Evolutionary conservation across 2,329 filamentous ascomycete species (phyloP).

Genomic region (Arthroderma uncinatum): DNA sequence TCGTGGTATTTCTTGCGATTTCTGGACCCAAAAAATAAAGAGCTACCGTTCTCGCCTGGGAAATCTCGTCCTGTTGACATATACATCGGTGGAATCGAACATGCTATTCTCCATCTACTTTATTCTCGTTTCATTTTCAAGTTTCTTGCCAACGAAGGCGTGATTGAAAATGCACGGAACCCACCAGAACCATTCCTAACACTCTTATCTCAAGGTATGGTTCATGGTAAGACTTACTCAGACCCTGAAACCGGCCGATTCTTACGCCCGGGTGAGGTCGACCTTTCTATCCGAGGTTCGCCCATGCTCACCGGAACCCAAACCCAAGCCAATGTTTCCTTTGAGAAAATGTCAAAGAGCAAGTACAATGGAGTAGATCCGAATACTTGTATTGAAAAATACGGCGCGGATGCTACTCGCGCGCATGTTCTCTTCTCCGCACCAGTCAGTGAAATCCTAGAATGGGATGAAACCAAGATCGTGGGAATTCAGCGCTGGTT

Average conservation of each 20-base stretch:
- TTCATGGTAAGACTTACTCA: slow-evolving; percentile 73
- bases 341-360: slow-evolving; percentile 91
- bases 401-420: slow-evolving; percentile 73
- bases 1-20: slow-evolving; percentile 73
- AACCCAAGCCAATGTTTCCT: slow-evolving; percentile 50
- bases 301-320: slow-evolving; percentile 55
- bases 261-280: slow-evolving; percentile 63
- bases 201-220: slow-evolving; percentile 86
- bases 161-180: slow-evolving; percentile 17
- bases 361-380: slow-evolving; percentile 89
- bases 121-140: slow-evolving; percentile 89
- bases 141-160: slow-evolving; percentile 51
- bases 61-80: slow-evolving; percentile 62
- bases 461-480: slow-evolving; percentile 81
- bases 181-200: slow-evolving; percentile 65
- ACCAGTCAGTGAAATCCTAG: slow-evolving; percentile 68
- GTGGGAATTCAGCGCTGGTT: slow-evolving; percentile 74
- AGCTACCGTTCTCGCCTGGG: slow-evolving; percentile 50
- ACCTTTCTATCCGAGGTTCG: slow-evolving; percentile 44
- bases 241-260: slow-evolving; percentile 66
- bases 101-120: slow-evolving; percentile 79
- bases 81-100: slow-evolving; percentile 84
- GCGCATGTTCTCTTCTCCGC: slow-evolving; percentile 86
- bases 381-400: slow-evolving; percentile 55
- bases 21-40: slow-evolving; percentile 55